These are phyloP conservation scores for Penicillium psychrofluorescens DNA, from an alignment of 495 filamentous ascomycete genomes.

Conservation along the genomic window DNA sequence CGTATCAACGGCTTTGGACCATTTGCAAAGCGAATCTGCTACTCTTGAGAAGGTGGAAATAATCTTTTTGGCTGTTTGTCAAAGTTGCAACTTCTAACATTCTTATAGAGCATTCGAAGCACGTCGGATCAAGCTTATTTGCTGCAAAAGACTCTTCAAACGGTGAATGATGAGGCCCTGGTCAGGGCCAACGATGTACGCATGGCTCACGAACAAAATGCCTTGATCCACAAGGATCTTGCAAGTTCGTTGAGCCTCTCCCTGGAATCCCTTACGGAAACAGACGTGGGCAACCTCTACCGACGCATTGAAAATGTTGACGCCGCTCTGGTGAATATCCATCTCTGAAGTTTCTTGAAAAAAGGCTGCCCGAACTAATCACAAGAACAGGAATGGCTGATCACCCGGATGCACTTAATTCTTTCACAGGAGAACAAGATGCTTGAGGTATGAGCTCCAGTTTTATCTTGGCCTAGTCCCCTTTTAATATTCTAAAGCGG, in stretches of 20 bases:
- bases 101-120: constrained; percentile 25
- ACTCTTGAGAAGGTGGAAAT: constrained; percentile 26
- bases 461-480: background rate
- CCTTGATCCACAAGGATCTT: constrained; percentile 21
- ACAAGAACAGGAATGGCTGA: constrained; percentile 20
- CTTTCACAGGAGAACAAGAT: constrained; percentile 26
- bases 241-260: constrained; percentile 18
- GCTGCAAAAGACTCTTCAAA: constrained; percentile 23
- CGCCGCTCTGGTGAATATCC: constrained; percentile 20
- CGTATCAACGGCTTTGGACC: constrained; percentile 14
- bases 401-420: constrained; percentile 17
- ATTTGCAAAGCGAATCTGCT: constrained; percentile 15
- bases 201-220: constrained; percentile 16
- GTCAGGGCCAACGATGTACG: constrained; percentile 16
- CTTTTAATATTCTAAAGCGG: constrained; percentile 23
- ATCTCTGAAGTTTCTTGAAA: no score
- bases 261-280: constrained; percentile 20
- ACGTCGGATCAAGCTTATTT: constrained; percentile 18
- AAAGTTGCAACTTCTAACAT: background rate
- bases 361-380: background rate
- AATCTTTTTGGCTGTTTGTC: background rate
- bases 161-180: constrained; percentile 27
- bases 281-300: constrained; percentile 15
- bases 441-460: constrained; percentile 19
- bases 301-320: constrained; percentile 25